Evolutionary conservation across 345 rosid genomes (phyloP), one percentile per base, ranked within the genome.

Genomic region (Noccaea bulbosa): DNA sequence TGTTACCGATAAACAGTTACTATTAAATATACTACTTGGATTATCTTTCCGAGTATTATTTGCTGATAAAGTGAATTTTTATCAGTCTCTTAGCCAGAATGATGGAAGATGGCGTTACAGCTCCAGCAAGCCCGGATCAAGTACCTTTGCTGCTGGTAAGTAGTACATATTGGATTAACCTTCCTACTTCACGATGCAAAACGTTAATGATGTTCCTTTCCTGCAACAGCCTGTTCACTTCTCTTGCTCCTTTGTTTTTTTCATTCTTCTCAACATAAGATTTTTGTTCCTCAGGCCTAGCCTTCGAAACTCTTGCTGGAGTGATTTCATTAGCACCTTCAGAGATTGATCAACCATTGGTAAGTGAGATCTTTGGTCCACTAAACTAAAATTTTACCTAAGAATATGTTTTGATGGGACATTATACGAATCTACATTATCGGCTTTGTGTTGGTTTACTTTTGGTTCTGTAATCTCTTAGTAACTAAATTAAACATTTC

Each of bases 21-120:
- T 39, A 27, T 8, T 37, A 35, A 37, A 53, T 11, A 20, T 46
- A 37, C 74, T 68, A 62, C 10, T 34, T 37, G 1, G 12, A 24
- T 10, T 24, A 4, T 61, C 30, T 53, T 16, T 45, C 2, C 3
- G 10, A 44, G 60, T 54, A 32, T n/a, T 3, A 5, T 54, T 46
- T 62, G 65, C 79, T 79, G 70, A 60, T 75, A n/a, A 59, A 8
- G 8, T 27, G 70, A 40, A 67, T 77, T 69, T 63, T 61, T 79
- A 33, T 65, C 83, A 95, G 99, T 88, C 90, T 79, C 81, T 95
- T 27, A 84, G 99, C 83, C 98, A 92, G 77, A 88, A 85, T 72
- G 97, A 95, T 86, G 98, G 99, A 78, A 84, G 84, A 76, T 92
- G 98, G 98, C 90, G 92, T 34, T 86, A 80, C 76, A 88, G 87